Base-by-base conservation (phyloP, 805 yeast species). In the Kazachstania viticola region DNA sequence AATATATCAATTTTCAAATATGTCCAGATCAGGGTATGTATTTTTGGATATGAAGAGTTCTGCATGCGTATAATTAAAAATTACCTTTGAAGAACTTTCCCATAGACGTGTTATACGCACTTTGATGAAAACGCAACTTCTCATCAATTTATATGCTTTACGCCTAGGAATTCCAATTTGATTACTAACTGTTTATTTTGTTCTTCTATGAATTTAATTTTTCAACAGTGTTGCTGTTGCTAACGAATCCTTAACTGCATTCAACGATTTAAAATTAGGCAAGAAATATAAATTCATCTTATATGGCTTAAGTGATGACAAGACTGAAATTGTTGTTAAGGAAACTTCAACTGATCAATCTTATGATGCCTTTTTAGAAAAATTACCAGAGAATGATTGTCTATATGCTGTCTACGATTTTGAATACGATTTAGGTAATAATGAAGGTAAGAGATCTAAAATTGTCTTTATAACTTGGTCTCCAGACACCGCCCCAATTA, bases 321-420 rank as follows among this genome's bases (percentile, higher is more conserved):
- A 84, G 68, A 85, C 97, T 42, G 78, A 83, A 67, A 91, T 91
- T 59, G 70, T 85, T 35, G 95, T 91, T 39, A 87, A 77, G 53
- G 73, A 79, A 60, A 81, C 88, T 40, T 84, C 95, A 34, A 63
- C 69, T 32, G 79, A 75, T 16, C 54, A 51, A 24, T 80, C 77
- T 48, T 91, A 91, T 64, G 97, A 91, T 51, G 64, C 74, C 24
- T 91, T 91, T 64, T 64, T 88, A 50, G 84, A 74, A 58, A 73
- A 80, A 55, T 74, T 91, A 51, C 95, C 97, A 49, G 98, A 91
- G 67, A 73, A 81, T 58, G 95, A 88, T 57, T 84, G 96, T 65
- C 76, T 87, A 61, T 91, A 91, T 61, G 98, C 97, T 38, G 76
- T 91, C 35, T 91, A 84, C 65, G 97, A 88, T 65, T 88, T 91